Evolutionary conservation across 1,284 basidiomycete genomes (phyloP), one percentile per base, ranked within the genome.

Genomic region (Pulveroboletus sp.): DNA sequence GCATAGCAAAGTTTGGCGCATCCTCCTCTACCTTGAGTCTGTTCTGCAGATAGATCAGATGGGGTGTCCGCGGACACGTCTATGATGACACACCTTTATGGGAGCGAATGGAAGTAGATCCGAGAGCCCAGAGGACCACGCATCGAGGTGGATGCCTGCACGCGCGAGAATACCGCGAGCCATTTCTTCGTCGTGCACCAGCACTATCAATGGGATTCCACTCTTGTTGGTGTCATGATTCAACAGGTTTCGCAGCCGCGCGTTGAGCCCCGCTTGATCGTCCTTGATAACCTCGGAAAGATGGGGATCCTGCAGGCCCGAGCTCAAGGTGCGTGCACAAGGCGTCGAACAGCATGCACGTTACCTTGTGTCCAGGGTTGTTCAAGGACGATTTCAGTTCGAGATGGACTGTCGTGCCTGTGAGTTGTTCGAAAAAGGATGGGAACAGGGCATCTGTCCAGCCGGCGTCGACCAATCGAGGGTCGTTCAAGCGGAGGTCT

Each of bases 111-210:
- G 36, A 26, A 71, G 53, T 17, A 74, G 36, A 1, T 50, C 43
- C 5, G 57, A 57, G 14, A 73, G 60, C 3, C 68, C 65, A 43
- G 69, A 70, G 0, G 57, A 51, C 54, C 59, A 74, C 5, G 50
- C 12, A 24, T 28, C 40, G 29, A 60, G 33, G 25, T 68, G 43
- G 43, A 72, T 42, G 9, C 65, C 69, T 14, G 70, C 65, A 14
- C 49, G 67, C 8, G 52, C 43, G 5, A 71, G 60, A 10, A 72
- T 31, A 4, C 43, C 25, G 6, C 69, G 63, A 4, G 65, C 69
- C 65, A 74, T 72, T 18, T 59, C 63, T 42, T 74, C 70, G n/a
- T 73, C 66, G 8, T 73, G 61, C 18, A 72, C 69, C 17, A 71
- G 57, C 31, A 71, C 50, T 17, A 73, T 53, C 52, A 74, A 22